phyloP scores from a whole-genome alignment of 2,329 filamentous ascomycete genomes.

The Curvularia sp. region DNA sequence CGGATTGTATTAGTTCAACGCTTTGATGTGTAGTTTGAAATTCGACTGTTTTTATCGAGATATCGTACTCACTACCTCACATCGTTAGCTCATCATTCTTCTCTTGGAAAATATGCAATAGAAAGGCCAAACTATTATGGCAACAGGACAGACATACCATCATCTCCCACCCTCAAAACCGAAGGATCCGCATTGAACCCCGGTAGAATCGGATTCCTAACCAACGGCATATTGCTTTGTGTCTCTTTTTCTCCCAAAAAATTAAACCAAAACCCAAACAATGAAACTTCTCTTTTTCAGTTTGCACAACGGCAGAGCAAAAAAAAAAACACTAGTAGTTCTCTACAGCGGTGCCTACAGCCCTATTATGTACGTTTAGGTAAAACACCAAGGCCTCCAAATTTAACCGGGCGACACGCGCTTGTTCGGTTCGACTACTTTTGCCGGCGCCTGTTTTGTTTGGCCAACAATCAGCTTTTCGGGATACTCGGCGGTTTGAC shows the following conservation, averaged over 20 bases:
- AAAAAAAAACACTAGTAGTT: not conserved
- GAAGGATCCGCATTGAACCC: conserved; percentile 71
- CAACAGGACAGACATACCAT: conserved; percentile 33
- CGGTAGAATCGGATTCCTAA: conserved; percentile 61
- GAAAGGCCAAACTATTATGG: not conserved
- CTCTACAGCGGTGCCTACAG: not conserved
- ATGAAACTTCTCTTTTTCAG: no score
- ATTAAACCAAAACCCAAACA: not conserved
- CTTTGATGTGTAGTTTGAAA: not conserved
- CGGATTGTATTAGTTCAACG: not conserved
- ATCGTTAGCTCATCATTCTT: not conserved
- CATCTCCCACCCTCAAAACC: conserved; percentile 56
- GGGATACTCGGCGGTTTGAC: not conserved
- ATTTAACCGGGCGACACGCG: conserved; percentile 14
- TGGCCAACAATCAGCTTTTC: not conserved
- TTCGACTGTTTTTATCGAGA: not conserved
- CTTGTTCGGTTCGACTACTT: conserved; percentile 8
- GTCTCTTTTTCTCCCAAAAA: not conserved
- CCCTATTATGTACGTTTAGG: not conserved
- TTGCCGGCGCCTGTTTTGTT: conserved; percentile 20
- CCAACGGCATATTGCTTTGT: conserved; percentile 36
- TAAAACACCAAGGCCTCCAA: not conserved
- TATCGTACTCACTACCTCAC: conserved; percentile 2
- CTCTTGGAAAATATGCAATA: not conserved
- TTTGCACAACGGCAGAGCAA: not conserved